Evolutionary conservation across 2,329 filamentous ascomycete genomes (phyloP).

Genomic region (Hymenoscyphus albidus): DNA sequence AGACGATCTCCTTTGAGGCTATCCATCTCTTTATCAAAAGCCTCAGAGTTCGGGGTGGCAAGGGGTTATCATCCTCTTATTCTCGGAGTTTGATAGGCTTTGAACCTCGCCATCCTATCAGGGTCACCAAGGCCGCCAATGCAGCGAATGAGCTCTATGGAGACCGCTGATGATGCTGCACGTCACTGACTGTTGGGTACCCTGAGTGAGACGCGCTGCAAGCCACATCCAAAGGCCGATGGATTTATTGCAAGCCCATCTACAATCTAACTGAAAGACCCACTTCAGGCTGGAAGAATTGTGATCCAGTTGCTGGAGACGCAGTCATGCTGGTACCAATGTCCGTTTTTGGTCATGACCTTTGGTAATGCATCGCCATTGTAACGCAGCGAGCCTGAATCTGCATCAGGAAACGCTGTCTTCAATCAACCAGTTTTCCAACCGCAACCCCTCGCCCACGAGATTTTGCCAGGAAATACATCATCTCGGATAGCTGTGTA

Average conservation of each 20-base stretch:
- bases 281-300: not conserved
- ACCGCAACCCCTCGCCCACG: too few species aligned
- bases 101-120: not conserved
- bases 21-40: not conserved
- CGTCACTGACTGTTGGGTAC: slow-evolving; percentile 1
- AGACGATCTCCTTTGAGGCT: not conserved
- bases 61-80: not conserved
- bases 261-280: not conserved
- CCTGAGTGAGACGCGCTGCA: not conserved
- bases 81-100: slow-evolving; percentile 7
- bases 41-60: not conserved
- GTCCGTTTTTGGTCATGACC: not conserved
- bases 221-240: not conserved
- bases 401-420: not conserved
- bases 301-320: not conserved
- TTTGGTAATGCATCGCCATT: not conserved
- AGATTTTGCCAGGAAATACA: too few species aligned
- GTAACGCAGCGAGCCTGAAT: not conserved
- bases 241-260: not conserved
- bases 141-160: not conserved
- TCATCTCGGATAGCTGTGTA: too few species aligned
- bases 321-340: slow-evolving; percentile 1
- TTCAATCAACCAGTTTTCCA: not conserved
- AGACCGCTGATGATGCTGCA: slow-evolving; percentile 6
- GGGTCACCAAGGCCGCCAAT: not conserved